phyloP scores from a whole-genome alignment of 169 alveolate species.

The Eimeria acervulina region DNA sequence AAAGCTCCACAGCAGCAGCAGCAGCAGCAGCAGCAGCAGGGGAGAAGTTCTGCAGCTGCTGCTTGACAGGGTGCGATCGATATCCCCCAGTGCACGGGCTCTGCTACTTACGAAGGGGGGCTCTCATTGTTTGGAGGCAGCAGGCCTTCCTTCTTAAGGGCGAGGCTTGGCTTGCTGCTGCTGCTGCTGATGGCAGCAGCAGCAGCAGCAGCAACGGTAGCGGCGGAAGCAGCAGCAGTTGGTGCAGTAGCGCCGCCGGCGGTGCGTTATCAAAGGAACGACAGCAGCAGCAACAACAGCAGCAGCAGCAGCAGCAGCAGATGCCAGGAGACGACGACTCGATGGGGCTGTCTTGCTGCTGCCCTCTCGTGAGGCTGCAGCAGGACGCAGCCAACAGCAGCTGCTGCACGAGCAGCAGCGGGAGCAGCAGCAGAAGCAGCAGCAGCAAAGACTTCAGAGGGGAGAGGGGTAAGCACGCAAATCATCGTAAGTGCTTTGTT shows the following conservation, averaged over 20 bases:
- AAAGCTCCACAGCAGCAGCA: not conserved
- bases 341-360: not conserved
- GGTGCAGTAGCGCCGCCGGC: not conserved
- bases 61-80: not conserved
- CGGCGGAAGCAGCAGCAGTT: no score
- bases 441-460: not conserved
- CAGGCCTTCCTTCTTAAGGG: not conserved
- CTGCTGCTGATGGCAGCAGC: slow-evolving; percentile 39
- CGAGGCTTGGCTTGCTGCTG: slow-evolving; percentile 36
- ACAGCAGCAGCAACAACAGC: not conserved
- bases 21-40: slow-evolving; percentile 44
- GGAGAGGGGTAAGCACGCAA: not conserved
- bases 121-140: not conserved
- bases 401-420: not conserved
- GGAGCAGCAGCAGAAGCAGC: slow-evolving; percentile 18
- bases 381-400: not conserved
- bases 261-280: not conserved
- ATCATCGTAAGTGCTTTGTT: not conserved
- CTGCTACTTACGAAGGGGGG: not conserved
- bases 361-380: not conserved
- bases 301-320: slow-evolving; percentile 11
- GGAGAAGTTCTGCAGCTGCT: slow-evolving; percentile 11
- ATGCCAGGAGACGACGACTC: not conserved
- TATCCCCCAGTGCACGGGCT: slow-evolving; percentile 48
- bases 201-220: slow-evolving; percentile 20